A percentile compares a stretch with the other conserved stretches of the same genome.
phyloP scores from a whole-genome alignment of 331 rosid species.

The Rosa hybrid region DNA sequence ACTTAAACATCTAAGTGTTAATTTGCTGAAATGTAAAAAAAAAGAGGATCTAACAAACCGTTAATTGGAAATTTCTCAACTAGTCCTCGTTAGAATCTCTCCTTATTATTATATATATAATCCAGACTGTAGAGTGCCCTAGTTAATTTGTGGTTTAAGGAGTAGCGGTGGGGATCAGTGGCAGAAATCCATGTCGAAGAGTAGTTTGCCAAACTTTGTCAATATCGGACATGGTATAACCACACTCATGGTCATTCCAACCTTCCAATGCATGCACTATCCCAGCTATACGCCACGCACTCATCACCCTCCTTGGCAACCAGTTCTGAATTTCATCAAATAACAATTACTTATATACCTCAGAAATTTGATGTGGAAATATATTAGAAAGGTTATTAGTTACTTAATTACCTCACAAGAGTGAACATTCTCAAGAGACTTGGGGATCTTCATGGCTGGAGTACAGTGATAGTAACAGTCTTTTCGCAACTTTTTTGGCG shows the following conservation, averaged over 20 bases:
- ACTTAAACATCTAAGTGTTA: too few relatives aligned
- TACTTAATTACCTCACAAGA: slow-evolving; percentile 66
- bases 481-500: slow-evolving; percentile 54
- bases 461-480: slow-evolving; percentile 67
- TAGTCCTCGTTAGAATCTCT: too few relatives aligned
- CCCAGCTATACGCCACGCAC: slow-evolving; percentile 37
- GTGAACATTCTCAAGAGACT: slow-evolving; percentile 54
- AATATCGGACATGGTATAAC: slow-evolving; percentile 6
- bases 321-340: slow-evolving; percentile 17
- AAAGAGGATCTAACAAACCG: too few relatives aligned
- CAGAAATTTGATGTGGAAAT: too few relatives aligned
- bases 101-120: too few relatives aligned
- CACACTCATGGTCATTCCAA: slow-evolving; percentile 49
- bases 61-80: too few relatives aligned
- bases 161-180: slow-evolving; percentile 9
- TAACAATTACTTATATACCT: neutral
- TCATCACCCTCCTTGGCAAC: slow-evolving; percentile 40
- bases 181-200: slow-evolving; percentile 45
- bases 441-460: slow-evolving; percentile 65
- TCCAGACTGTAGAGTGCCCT: too few relatives aligned
- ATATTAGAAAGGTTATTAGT: neutral
- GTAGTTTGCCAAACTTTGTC: slow-evolving; percentile 42
- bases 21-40: too few relatives aligned
- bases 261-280: slow-evolving; percentile 42
- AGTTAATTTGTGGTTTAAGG: too few relatives aligned